Percentiles rank a stretch among this genome's conserved stretches.
phyloP scores from a whole-genome alignment of 176 grass and related monocot species.

The Alopecurus myosuroides region DNA sequence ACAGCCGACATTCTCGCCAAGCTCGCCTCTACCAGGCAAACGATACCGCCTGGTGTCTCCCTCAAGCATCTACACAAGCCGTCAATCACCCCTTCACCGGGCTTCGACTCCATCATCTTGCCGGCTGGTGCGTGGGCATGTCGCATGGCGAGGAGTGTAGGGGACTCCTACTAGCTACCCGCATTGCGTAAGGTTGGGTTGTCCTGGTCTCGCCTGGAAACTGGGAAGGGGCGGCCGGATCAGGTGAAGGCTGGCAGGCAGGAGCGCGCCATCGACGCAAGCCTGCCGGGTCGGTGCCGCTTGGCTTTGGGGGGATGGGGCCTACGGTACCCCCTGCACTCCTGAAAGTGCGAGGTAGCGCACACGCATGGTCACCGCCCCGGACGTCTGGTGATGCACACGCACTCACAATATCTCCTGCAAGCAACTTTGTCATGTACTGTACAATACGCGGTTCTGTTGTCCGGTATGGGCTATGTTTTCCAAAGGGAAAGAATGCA shows the following conservation, averaged over 20 bases:
- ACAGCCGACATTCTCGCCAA: no score
- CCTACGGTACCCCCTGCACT: no score
- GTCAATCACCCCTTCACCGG: no score
- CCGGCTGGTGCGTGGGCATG: neutral
- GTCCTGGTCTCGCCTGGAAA: neutral
- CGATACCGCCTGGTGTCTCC: no score
- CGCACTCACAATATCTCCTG: neutral
- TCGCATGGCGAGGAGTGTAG: neutral
- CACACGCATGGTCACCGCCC: neutral
- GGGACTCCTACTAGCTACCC: neutral
- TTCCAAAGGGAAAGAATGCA: no score
- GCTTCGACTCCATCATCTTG: no score
- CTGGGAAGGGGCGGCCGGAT: constrained; percentile 1
- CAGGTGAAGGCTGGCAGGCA: neutral
- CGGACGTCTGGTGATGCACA: neutral
- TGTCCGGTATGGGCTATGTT: neutral
- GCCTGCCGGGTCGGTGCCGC: neutral
- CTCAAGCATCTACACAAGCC: no score
- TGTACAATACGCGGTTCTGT: neutral
- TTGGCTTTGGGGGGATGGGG: neutral
- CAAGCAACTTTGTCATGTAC: neutral
- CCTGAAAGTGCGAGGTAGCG: neutral
- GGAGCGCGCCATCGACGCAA: neutral
- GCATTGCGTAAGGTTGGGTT: neutral
- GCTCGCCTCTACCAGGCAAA: no score